Evolutionary conservation across 73 alveolate species (phyloP).

Genomic region (Tetrahymena borealis): DNA sequence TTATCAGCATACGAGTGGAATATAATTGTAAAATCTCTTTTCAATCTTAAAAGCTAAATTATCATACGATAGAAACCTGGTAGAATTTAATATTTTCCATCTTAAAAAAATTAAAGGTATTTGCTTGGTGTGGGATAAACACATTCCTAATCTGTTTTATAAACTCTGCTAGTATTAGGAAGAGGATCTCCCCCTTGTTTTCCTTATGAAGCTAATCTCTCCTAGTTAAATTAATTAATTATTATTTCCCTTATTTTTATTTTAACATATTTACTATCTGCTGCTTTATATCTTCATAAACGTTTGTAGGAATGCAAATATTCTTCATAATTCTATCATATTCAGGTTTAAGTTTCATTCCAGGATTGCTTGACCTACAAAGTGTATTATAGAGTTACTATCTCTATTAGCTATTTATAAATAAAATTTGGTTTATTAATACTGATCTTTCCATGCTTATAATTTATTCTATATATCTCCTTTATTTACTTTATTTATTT

Average conservation of each 20-base stretch:
- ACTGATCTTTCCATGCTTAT: background rate
- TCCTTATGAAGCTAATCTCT: background rate
- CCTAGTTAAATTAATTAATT: too few species aligned
- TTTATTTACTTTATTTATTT: background rate
- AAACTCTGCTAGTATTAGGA: background rate
- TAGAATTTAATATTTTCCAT: conserved; percentile 71
- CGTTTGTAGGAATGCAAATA: background rate
- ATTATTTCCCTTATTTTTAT: too few species aligned
- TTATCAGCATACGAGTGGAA: conserved; percentile 89
- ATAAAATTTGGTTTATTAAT: background rate
- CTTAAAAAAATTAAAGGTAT: conserved; percentile 17
- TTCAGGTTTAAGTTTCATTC: conserved; percentile 46
- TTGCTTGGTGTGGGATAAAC: background rate
- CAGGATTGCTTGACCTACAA: conserved; percentile 27
- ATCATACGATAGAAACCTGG: conserved; percentile 83
- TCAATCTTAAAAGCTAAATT: conserved; percentile 72
- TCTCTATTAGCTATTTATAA: conserved; percentile 1
- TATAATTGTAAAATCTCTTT: conserved; percentile 86
- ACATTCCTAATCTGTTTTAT: background rate
- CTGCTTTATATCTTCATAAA: background rate
- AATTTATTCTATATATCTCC: background rate
- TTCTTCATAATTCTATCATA: conserved; percentile 31
- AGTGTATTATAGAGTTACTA: background rate
- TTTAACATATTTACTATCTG: background rate
- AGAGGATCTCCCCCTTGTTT: background rate